Evolutionary conservation across 805 yeast species (phyloP).

Genomic region (Maudiozyma bulderi): DNA sequence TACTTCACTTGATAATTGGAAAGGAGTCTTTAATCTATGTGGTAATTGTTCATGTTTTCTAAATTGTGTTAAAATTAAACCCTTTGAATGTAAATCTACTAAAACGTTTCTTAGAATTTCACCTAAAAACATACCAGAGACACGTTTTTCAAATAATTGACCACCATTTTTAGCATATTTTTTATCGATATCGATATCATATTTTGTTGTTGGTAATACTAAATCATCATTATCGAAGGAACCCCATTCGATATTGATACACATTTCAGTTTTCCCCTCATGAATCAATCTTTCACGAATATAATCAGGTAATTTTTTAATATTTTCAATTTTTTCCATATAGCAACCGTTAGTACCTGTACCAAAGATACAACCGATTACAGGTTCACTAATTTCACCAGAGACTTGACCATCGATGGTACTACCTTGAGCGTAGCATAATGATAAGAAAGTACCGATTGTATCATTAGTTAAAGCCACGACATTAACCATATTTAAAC

Average conservation of each 20-base stretch:
- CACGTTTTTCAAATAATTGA: constrained; percentile 89
- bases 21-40: constrained; percentile 64
- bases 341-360: constrained; percentile 98
- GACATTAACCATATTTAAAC: constrained; percentile 52
- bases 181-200: constrained; percentile 61
- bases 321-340: constrained; percentile 62
- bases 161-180: constrained; percentile 69
- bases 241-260: constrained; percentile 96
- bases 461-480: constrained; percentile 94
- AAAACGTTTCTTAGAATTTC: constrained; percentile 72
- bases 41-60: constrained; percentile 32
- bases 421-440: constrained; percentile 64
- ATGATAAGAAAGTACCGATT: constrained; percentile 83
- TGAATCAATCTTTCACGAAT: constrained; percentile 30
- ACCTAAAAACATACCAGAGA: constrained; percentile 88
- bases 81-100: constrained; percentile 53
- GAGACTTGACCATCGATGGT: constrained; percentile 35
- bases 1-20: constrained; percentile 74
- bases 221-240: constrained; percentile 81
- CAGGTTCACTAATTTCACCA: constrained; percentile 61
- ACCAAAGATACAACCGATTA: constrained; percentile 87
- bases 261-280: constrained; percentile 58
- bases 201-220: constrained; percentile 67
- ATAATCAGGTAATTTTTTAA: constrained; percentile 59
- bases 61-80: constrained; percentile 50